Conservation (phyloP, 2,329 filamentous ascomycete genomes). For the Fusarium mangiferae region DNA sequence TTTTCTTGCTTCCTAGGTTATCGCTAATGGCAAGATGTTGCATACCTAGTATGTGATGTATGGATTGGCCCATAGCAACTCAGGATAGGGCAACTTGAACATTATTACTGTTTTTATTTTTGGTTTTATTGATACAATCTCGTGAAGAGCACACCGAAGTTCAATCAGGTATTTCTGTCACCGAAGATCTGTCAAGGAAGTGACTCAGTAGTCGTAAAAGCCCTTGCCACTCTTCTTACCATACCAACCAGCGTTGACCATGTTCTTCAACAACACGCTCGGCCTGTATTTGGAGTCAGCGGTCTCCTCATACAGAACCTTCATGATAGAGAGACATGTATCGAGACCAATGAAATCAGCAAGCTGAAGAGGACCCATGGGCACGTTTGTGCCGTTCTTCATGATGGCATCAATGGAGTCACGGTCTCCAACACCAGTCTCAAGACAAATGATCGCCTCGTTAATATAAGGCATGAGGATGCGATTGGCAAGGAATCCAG, state of each 20-base stretch:
- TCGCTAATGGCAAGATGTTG: not conserved
- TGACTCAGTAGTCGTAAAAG: constrained; percentile 83
- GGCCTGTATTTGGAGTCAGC: constrained; percentile 97
- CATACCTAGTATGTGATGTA: not conserved
- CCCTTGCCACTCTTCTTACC: constrained; percentile 98
- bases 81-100: not conserved
- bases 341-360: constrained; percentile 98
- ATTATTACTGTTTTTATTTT: not conserved
- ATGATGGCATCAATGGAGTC: constrained; percentile 98
- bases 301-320: constrained; percentile 88
- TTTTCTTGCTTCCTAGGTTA: not conserved
- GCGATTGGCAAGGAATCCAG: constrained; percentile 94
- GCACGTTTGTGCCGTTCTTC: constrained; percentile 99
- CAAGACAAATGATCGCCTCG: constrained; percentile 94
- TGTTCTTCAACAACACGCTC: constrained; percentile 86
- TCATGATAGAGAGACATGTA: constrained; percentile 97
- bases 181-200: not conserved
- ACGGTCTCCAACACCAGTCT: constrained; percentile 87
- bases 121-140: not conserved
- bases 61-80: not conserved
- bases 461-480: constrained; percentile 99
- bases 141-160: not conserved
- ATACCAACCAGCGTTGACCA: constrained; percentile 98
- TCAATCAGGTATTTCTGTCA: not conserved
- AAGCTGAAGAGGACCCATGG: constrained; percentile 93